These are phyloP conservation scores for Blastocladiella britannica DNA, from an alignment of 192 early-diverging fungal genomes.

Conservation along the genomic window DNA sequence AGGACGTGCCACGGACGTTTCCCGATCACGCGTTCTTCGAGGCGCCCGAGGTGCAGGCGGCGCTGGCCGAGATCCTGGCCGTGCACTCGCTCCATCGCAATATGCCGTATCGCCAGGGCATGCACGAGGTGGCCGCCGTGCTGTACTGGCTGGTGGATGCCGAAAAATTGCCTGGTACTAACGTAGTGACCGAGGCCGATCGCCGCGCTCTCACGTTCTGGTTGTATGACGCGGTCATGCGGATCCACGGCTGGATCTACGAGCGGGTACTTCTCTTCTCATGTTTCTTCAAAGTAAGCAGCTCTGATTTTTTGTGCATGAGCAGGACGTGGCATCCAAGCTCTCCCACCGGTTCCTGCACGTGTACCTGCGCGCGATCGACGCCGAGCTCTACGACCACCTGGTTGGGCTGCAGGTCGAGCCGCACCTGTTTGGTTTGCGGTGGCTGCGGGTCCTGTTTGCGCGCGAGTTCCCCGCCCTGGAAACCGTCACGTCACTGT, in stretches of 20 bases:
- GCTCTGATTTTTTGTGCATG: no score
- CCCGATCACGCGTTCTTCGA: not conserved
- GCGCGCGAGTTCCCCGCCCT: not conserved
- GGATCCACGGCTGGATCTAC: no score
- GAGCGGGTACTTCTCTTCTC: no score
- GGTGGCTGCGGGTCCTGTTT: not conserved
- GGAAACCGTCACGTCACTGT: not conserved
- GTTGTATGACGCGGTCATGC: no score
- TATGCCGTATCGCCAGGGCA: not conserved
- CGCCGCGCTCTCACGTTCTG: no score
- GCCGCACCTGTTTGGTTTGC: not conserved
- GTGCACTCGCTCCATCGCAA: not conserved
- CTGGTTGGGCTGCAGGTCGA: not conserved
- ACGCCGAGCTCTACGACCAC: slow-evolving; percentile 1
- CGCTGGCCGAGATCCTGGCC: not conserved
- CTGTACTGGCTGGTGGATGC: no score
- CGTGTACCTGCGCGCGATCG: slow-evolving; percentile 1
- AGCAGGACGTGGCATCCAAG: not conserved
- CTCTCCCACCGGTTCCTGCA: not conserved
- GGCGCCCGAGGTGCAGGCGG: not conserved
- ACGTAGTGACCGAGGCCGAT: no score
- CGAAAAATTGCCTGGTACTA: no score
- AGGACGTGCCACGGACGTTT: not conserved
- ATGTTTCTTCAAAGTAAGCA: no score
- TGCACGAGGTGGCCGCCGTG: not conserved